phyloP scores from a whole-genome alignment of 2,329 filamentous ascomycete species.

The Pseudopyricularia cyperi region DNA sequence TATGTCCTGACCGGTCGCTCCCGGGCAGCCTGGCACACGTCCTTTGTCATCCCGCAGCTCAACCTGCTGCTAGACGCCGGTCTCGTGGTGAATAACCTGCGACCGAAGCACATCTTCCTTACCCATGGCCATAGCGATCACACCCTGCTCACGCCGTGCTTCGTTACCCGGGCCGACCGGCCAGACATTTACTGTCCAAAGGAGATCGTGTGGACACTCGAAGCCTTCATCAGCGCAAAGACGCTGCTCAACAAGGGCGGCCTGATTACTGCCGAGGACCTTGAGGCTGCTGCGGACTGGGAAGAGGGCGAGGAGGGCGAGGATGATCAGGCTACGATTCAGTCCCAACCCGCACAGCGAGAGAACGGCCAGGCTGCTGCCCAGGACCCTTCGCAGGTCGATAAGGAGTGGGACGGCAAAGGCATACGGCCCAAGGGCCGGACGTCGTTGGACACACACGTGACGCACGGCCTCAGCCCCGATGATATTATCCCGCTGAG shows the following conservation, averaged over 20 bases:
- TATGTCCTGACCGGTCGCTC: constrained; percentile 31
- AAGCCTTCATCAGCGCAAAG: constrained; percentile 25
- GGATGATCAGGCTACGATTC: not conserved
- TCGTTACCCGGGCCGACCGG: constrained; percentile 27
- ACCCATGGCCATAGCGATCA: constrained; percentile 37
- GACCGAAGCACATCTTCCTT: constrained; percentile 35
- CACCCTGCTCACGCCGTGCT: constrained; percentile 26
- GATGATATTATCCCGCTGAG: constrained; percentile 23
- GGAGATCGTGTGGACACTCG: constrained; percentile 23
- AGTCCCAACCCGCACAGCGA: not conserved
- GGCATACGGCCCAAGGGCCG: not conserved
- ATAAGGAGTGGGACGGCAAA: constrained; percentile 2
- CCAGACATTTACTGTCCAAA: constrained; percentile 31
- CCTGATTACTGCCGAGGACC: constrained; percentile 13
- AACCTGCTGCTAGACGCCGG: constrained; percentile 36
- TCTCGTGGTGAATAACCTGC: constrained; percentile 27
- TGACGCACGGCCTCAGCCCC: constrained; percentile 20
- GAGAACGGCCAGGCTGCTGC: not conserved
- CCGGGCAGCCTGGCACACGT: constrained; percentile 37
- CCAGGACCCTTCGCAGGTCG: not conserved
- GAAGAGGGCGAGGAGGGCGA: not conserved
- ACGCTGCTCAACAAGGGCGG: constrained; percentile 29
- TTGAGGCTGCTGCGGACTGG: constrained; percentile 1
- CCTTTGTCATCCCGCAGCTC: constrained; percentile 34
- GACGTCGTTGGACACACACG: constrained; percentile 20